Percentiles rank a stretch among this genome's conserved stretches.
phyloP scores from a whole-genome alignment of 495 filamentous ascomycete species.

The Neurospora intermedia region DNA sequence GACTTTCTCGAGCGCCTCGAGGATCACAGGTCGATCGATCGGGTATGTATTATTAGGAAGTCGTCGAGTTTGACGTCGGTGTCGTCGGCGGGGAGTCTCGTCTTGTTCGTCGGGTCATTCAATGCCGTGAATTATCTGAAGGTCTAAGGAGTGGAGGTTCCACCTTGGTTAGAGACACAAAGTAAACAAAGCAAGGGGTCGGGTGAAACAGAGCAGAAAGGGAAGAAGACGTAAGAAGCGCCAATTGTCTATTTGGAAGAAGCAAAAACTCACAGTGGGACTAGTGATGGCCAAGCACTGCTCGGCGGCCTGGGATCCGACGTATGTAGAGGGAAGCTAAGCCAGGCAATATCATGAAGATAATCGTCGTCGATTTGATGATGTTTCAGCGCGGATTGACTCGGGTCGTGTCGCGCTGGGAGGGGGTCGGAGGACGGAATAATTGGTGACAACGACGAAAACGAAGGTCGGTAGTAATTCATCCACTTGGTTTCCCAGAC shows the following conservation, averaged over 20 bases:
- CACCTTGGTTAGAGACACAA: not conserved
- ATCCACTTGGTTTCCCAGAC: not conserved
- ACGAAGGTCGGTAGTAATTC: not conserved
- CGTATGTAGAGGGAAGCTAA: not conserved
- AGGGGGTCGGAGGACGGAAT: not conserved
- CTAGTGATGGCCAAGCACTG: not conserved
- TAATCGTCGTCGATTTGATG: not conserved
- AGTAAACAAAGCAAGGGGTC: not conserved
- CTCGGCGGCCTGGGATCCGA: not conserved
- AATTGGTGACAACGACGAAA: not conserved
- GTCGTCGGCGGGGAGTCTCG: not conserved
- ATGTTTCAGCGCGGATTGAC: not conserved
- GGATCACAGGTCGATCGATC: not conserved
- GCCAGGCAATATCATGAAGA: not conserved
- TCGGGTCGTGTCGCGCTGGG: not conserved
- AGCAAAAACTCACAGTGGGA: not conserved
- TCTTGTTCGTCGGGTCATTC: not conserved
- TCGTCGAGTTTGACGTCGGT: not conserved
- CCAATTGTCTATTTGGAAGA: not conserved
- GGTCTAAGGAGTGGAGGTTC: not conserved
- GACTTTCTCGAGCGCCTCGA: constrained; percentile 5
- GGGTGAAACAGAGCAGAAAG: not conserved
- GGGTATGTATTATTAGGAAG: not conserved
- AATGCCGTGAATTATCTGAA: not conserved
- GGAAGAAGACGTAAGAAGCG: not conserved